Percentiles rank a stretch among this genome's conserved stretches.
phyloP scores from a whole-genome alignment of 805 yeast species.

The Isabelozyma gotoi region DNA sequence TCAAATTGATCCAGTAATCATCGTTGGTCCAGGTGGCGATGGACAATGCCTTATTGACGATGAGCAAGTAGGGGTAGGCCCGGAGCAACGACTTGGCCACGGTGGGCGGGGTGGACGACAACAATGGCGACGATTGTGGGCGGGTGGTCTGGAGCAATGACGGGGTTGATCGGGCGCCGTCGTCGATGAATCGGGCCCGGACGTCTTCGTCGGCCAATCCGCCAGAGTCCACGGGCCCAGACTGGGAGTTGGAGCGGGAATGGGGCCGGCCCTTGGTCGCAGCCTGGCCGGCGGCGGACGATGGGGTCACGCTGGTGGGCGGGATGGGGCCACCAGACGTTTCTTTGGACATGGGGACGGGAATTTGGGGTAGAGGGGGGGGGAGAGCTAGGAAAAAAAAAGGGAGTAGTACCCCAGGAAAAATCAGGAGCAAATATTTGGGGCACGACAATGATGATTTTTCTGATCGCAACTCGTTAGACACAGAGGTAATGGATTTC shows the following conservation, averaged over 20 bases:
- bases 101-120: conserved; percentile 87
- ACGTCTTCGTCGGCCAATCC: conserved; percentile 14
- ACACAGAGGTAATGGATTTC: conserved; percentile 15
- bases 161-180: background rate
- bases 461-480: no score
- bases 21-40: conserved; percentile 90
- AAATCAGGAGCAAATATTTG: background rate
- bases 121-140: conserved; percentile 72
- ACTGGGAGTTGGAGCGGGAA: background rate
- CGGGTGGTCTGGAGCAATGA: conserved; percentile 10
- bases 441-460: no score
- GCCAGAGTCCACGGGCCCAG: background rate
- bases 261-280: background rate
- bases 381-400: background rate
- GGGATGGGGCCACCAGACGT: background rate
- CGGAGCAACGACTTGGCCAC: conserved; percentile 79
- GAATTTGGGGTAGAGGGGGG: background rate
- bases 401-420: background rate
- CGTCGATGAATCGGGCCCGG: conserved; percentile 26
- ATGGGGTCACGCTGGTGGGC: background rate
- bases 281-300: background rate
- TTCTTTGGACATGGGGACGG: background rate
- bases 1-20: conserved; percentile 72
- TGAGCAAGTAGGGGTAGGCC: conserved; percentile 81
- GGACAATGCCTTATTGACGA: conserved; percentile 67